Evolutionary conservation across 768 basidiomycete genomes (phyloP).

Genomic region (Lactifluus piperatus): DNA sequence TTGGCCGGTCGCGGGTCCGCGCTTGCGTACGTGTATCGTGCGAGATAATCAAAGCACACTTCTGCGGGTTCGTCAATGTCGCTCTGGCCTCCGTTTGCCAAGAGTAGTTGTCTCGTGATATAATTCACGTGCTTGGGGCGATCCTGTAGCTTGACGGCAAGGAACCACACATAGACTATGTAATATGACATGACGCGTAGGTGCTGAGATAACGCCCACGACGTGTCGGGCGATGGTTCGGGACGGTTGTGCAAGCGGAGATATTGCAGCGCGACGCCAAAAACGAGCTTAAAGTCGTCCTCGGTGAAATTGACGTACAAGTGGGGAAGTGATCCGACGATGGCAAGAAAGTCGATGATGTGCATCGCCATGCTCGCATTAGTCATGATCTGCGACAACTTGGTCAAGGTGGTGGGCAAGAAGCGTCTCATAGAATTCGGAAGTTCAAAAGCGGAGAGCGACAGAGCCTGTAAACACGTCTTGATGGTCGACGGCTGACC

Average conservation of each 20-base stretch:
- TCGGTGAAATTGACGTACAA: conserved; percentile 90
- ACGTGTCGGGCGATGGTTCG: conserved; percentile 49
- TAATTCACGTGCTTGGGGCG: conserved; percentile 74
- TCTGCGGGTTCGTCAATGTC: conserved; percentile 85
- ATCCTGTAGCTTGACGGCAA: conserved; percentile 75
- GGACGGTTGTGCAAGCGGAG: conserved; percentile 80
- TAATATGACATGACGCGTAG: conserved; percentile 85
- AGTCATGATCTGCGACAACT: conserved; percentile 90
- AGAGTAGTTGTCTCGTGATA: conserved; percentile 77
- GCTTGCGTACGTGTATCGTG: conserved; percentile 88
- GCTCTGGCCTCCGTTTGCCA: conserved; percentile 70
- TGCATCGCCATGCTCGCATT: conserved; percentile 92
- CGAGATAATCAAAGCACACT: conserved; percentile 97
- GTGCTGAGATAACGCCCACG: conserved; percentile 86
- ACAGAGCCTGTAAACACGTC: conserved; percentile 82
- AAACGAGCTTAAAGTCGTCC: conserved; percentile 85
- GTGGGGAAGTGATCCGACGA: conserved; percentile 71
- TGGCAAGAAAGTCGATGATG: conserved; percentile 84
- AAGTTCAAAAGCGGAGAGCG: conserved; percentile 82
- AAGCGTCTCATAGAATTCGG: conserved; percentile 71
- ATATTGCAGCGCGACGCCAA: conserved; percentile 89
- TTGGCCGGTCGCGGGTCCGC: conserved; percentile 85
- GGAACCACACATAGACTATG: conserved; percentile 91
- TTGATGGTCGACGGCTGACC: conserved; percentile 72
- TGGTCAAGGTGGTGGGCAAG: conserved; percentile 73